Base-by-base conservation (phyloP, 2,329 filamentous ascomycete genomes). In the Pseudogymnoascus sp. region DNA sequence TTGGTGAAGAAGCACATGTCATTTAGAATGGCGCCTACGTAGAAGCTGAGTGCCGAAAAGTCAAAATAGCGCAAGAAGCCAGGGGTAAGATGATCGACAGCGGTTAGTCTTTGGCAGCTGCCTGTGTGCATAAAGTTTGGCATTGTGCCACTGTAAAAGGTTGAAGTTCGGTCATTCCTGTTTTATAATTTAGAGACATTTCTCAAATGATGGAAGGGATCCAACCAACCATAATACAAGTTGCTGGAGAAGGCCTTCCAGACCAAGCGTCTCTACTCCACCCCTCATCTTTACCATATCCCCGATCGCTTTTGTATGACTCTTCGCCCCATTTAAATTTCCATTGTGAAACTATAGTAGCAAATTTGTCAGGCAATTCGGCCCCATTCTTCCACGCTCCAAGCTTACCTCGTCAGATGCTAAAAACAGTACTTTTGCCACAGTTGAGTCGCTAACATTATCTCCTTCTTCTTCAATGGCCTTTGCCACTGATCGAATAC, bases 1-100 rank as follows among this genome's bases (percentile, higher is more conserved):
- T 31, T 50, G 13, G 44, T 50, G 44, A 50, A 50, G 44, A 29
- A 50, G 44, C 44, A 50, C 44, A 50, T 50, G 13, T 50, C 44
- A 9, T 50, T 50, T 6, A 50, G 44, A 8, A 50, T 50, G 11
- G 44, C 44, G 44, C 44, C 44, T 31, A 50, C 44, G 26, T 50
- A 50, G 44, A 50, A 50, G 44, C 44, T 50, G 26, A 50, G 44
- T 13, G 21, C 24, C 5, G 44, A 50, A 24, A 50, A 29, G 8
- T 50, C 44, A 6, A 50, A 50, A 10, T 50, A 50, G 26, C 26
- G 13, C 21, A 31, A 15, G 6, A 50, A 31, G 3, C 44, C 44
- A 3, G 44, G 26, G 4, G 24, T 31, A n/a, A 50, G 44, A 7
- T 50, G 26, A 26, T 50, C 44, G n/a, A 50, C 26, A 8, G 44